These are phyloP conservation scores for Trichoderma sp. DNA, from an alignment of 2,329 filamentous ascomycete species.

Conservation along the genomic window DNA sequence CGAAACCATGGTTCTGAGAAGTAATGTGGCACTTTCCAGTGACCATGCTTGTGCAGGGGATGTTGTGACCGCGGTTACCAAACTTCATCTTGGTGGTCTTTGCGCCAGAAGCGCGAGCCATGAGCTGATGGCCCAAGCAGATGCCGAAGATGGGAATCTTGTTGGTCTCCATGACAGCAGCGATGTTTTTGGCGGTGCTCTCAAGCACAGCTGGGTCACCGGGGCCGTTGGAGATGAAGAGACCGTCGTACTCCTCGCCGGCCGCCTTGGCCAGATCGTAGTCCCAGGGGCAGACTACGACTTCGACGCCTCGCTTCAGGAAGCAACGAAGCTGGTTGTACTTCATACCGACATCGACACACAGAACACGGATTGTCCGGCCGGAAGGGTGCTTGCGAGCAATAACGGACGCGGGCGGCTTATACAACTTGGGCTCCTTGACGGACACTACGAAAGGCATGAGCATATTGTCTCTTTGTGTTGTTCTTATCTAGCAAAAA, in stretches of 20 bases:
- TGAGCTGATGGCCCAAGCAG: slow-evolving; percentile 89
- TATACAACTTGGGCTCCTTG: slow-evolving; percentile 80
- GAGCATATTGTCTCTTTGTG: slow-evolving; percentile 33
- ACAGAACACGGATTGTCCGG: slow-evolving; percentile 80
- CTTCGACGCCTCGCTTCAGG: slow-evolving; percentile 85
- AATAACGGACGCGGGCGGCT: slow-evolving; percentile 67
- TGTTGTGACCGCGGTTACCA: slow-evolving; percentile 97
- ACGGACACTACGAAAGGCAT: slow-evolving; percentile 70
- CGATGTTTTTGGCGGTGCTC: slow-evolving; percentile 74
- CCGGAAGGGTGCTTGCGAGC: slow-evolving; percentile 85
- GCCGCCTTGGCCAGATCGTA: slow-evolving; percentile 79
- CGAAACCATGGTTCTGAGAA: slow-evolving; percentile 96
- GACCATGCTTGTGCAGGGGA: slow-evolving; percentile 92
- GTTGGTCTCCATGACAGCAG: slow-evolving; percentile 71
- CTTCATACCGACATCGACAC: slow-evolving; percentile 96
- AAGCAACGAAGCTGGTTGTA: slow-evolving; percentile 97
- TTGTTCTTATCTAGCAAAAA: background rate
- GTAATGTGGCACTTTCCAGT: slow-evolving; percentile 98
- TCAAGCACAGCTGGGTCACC: slow-evolving; percentile 88
- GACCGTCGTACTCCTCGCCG: slow-evolving; percentile 84
- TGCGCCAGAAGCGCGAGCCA: slow-evolving; percentile 83
- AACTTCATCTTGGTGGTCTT: slow-evolving; percentile 97
- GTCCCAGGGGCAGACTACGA: slow-evolving; percentile 93
- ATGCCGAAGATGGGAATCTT: slow-evolving; percentile 92
- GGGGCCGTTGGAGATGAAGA: slow-evolving; percentile 97